Evolutionary conservation across 257 asterid genomes (phyloP), one percentile per base, ranked within the genome.

Genomic region (Solanum bulbocastanum): DNA sequence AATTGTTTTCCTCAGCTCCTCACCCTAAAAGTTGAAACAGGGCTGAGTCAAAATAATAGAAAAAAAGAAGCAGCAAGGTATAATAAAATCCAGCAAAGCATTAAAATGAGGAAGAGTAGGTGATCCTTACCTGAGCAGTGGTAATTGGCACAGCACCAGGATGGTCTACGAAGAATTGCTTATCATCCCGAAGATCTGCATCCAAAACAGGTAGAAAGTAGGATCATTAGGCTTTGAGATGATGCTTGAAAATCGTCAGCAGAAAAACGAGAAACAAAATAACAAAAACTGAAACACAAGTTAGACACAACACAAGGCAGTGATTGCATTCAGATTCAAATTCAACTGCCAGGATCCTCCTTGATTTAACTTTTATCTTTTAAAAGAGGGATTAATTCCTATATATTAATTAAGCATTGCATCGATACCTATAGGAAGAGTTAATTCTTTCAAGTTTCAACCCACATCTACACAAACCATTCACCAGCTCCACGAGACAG

Each of bases 101-200:
- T 30, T 22, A 90, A 8, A 39, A 18, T 16, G 22, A 69, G 40
- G 44, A 83, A 87, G 79, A 58, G 42, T 49, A 30, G 6, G 62
- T 22, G 39, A 46, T 74, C 75, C 88, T 87, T 89, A 95, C 99
- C 95, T 96, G 99, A 83, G 96, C 98, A 73, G 96, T 84, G 84
- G 96, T 89, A 90, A 96, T 96, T 86, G 98, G 98, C 76, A 92
- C 98, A 88, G 99, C 96, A 87, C 98, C 99, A 89, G 99, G 98
- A 91, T 96, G 98, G 93, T 95, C 98, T 22, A 90, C 46, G 32
- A 96, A 93, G 94, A 93, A 96, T 86, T 96, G 98, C 93, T 95
- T 92, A 90, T 96, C 99, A 90, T 95, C 99, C 87, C 99, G 95
- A 90, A 96, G 98, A 95, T 96, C 99, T 96, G 93, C 87, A 87